These are phyloP conservation scores for Stagonosporopsis vannaccii DNA, from an alignment of 2,329 filamentous ascomycete genomes.

Conservation along the genomic window DNA sequence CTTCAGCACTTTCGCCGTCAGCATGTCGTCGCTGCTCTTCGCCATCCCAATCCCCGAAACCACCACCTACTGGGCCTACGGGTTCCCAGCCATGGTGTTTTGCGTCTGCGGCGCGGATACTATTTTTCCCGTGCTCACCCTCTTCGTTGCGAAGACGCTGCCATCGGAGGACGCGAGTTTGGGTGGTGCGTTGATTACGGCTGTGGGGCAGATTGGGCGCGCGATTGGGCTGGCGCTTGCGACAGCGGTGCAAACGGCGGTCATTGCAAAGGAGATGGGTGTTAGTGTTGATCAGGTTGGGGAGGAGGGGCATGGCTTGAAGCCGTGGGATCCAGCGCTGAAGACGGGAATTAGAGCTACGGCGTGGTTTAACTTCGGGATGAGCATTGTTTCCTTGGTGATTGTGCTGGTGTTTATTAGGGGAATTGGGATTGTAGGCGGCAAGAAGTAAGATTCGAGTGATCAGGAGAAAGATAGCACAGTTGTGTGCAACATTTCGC, in stretches of 20 bases:
- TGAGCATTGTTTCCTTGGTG: conserved; percentile 43
- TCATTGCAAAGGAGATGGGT: conserved; percentile 46
- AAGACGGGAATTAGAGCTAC: conserved; percentile 49
- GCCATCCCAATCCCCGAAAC: conserved; percentile 67
- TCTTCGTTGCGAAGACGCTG: conserved; percentile 70
- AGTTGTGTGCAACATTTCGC: not conserved
- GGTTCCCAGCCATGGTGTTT: conserved; percentile 70
- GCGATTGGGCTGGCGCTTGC: conserved; percentile 71
- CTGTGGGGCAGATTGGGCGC: conserved; percentile 69
- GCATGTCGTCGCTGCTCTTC: conserved; percentile 66
- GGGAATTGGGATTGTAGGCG: conserved; percentile 29
- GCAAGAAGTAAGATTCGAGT: not conserved
- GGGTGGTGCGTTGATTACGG: conserved; percentile 72
- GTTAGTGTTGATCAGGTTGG: conserved; percentile 39
- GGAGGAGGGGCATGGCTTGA: conserved; percentile 24
- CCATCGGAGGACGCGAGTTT: conserved; percentile 70
- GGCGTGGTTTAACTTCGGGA: conserved; percentile 51
- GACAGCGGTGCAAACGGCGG: conserved; percentile 69
- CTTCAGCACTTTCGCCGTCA: conserved; percentile 64
- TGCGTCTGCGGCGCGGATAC: conserved; percentile 72
- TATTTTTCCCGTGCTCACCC: conserved; percentile 69
- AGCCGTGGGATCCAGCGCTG: conserved; percentile 40
- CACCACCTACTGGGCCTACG: conserved; percentile 72
- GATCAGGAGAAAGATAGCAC: not conserved
- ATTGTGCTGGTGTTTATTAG: conserved; percentile 43